A percentile compares a stretch with the other conserved stretches of the same genome.
Conservation (phyloP, 257 asterid species). For the Solanum pimpinellifolium region DNA sequence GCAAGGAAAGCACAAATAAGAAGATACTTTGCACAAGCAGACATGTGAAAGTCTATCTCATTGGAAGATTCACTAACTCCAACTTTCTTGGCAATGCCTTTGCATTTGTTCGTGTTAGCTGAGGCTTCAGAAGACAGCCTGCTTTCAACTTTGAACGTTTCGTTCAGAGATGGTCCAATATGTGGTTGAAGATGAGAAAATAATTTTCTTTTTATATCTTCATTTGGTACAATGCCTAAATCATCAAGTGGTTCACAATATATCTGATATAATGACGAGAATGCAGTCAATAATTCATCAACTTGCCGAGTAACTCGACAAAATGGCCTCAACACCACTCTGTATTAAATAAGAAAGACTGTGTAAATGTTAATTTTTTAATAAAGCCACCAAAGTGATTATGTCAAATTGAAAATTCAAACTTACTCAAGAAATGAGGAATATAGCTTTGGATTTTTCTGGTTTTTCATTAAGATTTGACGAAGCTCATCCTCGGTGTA, state of each 20-base stretch:
- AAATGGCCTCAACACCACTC: conserved; percentile 72
- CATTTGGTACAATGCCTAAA: conserved; percentile 35
- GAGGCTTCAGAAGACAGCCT: conserved; percentile 28
- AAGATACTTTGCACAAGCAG: conserved; percentile 77
- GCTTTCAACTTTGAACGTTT: conserved; percentile 43
- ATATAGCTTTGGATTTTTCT: conserved; percentile 52
- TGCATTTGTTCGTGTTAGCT: conserved; percentile 24
- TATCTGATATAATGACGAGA: conserved; percentile 59
- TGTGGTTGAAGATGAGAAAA: conserved; percentile 54
- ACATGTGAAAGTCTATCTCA: conserved; percentile 70
- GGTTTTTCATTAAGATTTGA: conserved; percentile 55
- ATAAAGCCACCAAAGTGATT: neutral
- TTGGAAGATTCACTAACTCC: conserved; percentile 31
- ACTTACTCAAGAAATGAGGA: conserved; percentile 86
- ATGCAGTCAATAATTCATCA: conserved; percentile 63
- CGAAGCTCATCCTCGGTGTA: conserved; percentile 73
- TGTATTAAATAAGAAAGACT: conserved; percentile 25
- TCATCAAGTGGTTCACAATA: conserved; percentile 82
- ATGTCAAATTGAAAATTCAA: neutral
- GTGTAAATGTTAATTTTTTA: neutral
- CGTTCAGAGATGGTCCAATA: conserved; percentile 45
- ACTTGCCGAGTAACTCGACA: conserved; percentile 72
- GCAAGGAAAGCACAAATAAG: conserved; percentile 93
- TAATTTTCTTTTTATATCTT: conserved; percentile 51
- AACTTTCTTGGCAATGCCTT: conserved; percentile 26